Conservation (phyloP, 768 basidiomycete genomes). For the Inosperma sp. region DNA sequence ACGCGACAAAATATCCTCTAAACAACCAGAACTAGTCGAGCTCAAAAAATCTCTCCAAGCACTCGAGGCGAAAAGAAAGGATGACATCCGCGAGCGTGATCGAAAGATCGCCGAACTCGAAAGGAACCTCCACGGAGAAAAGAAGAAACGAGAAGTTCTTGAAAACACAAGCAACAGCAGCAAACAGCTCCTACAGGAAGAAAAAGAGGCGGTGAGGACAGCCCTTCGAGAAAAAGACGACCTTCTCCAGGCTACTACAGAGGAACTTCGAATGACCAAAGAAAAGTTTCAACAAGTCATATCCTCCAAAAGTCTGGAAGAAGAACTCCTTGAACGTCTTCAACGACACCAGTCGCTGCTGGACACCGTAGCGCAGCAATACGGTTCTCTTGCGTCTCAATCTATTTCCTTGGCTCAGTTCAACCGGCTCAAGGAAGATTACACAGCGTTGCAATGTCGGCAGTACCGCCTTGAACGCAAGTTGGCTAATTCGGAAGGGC, state of each 20-base stretch:
- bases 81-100: slow-evolving; percentile 55
- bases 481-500: slow-evolving; percentile 61
- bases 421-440: slow-evolving; percentile 37
- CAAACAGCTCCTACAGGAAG: slow-evolving; percentile 39
- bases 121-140: slow-evolving; percentile 46
- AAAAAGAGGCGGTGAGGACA: slow-evolving; percentile 32
- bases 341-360: slow-evolving; percentile 47
- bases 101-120: slow-evolving; percentile 52
- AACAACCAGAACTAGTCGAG: slow-evolving; percentile 50
- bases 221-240: slow-evolving; percentile 33
- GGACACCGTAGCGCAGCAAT: slow-evolving; percentile 47
- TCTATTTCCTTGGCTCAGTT: slow-evolving; percentile 38
- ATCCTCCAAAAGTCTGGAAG: slow-evolving; percentile 37
- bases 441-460: slow-evolving; percentile 34
- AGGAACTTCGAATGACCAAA: slow-evolving; percentile 34
- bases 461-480: slow-evolving; percentile 59
- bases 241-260: slow-evolving; percentile 33
- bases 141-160: slow-evolving; percentile 43
- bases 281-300: slow-evolving; percentile 29
- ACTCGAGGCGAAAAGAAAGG: slow-evolving; percentile 46
- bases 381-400: slow-evolving; percentile 44
- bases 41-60: slow-evolving; percentile 45
- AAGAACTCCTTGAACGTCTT: slow-evolving; percentile 45
- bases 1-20: slow-evolving; percentile 43
- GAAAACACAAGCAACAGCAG: slow-evolving; percentile 44